Base-by-base conservation (phyloP, 169 alveolate genomes). In the Cyclospora cayetanensis region DNA sequence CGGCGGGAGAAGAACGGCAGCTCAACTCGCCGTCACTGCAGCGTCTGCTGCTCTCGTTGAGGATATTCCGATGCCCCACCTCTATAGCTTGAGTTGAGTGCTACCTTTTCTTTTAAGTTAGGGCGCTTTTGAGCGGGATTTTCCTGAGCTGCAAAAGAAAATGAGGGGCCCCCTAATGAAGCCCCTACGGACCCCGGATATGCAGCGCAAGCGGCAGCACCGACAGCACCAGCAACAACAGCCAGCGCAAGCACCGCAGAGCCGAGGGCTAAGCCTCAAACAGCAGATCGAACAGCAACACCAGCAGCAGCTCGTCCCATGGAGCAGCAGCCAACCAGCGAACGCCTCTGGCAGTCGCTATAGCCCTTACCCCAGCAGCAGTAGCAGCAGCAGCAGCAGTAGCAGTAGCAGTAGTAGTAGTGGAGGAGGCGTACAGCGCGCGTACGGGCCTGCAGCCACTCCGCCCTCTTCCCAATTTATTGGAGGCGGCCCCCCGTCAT, bases 301-400 rank as follows among this genome's bases (percentile, higher is more conserved):
- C 53, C 82, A 68, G 82, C 82, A 68, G 82, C 82, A 68, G 50
- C 82, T 34, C 82, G 53, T 29, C 52, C 50, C 82, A 25, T 37
- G 25, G 82, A 68, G 42, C 53, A 29, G 50, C 41, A 27, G 46
- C 50, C 80, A 68, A 25, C 18, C 52, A 0, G 9, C 15, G 15
- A 68, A 46, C n/a, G 25, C 27, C 80, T 31, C 80, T 60, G 74
- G 18, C 34, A 18, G 34, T n/a, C 25, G 74, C 25, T 29, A 12
- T 12, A 39, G 25, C 12, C 42, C 50, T 12, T 11, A 11, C 46
- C 4, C 72, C 12, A n/a, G 35, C n/a, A 15, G n/a, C 0, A 68
- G 42, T 46, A 68, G 46, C 82, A 68, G 82, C 82, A 68, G 82
- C 82, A 68, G 52, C 50, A 63, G 27, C 76, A 29, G 50, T 29